A percentile compares a stretch with the other conserved stretches of the same genome.
Conservation (phyloP, 192 early-diverging fungal species). For the Coemansia guatemalensis region DNA sequence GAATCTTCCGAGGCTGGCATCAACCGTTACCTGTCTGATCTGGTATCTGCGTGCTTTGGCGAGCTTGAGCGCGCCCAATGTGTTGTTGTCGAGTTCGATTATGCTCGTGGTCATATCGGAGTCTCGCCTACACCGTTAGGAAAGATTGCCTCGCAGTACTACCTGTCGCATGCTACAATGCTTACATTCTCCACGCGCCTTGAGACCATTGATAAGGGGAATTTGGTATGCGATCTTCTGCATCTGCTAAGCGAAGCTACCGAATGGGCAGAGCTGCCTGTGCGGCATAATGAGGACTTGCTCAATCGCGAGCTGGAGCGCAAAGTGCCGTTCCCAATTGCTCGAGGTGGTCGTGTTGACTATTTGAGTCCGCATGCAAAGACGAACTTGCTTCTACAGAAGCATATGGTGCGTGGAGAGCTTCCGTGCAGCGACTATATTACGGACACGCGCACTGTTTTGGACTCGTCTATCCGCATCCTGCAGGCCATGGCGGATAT, state of each 20-base stretch:
- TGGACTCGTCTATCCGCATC: slow-evolving; percentile 91
- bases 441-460: slow-evolving; percentile 86
- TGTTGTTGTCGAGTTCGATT: slow-evolving; percentile 58
- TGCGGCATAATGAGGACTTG: slow-evolving; percentile 93
- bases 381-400: slow-evolving; percentile 86
- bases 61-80: slow-evolving; percentile 73
- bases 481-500: slow-evolving; percentile 95
- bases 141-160: slow-evolving; percentile 88
- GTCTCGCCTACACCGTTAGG: slow-evolving; percentile 76
- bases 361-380: slow-evolving; percentile 91
- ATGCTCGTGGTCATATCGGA: slow-evolving; percentile 12
- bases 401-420: slow-evolving; percentile 75
- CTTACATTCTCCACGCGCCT: slow-evolving; percentile 64
- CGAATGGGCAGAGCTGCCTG: slow-evolving; percentile 91
- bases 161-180: slow-evolving; percentile 83
- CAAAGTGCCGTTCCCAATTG: slow-evolving; percentile 65
- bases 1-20: slow-evolving; percentile 68
- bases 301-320: slow-evolving; percentile 82
- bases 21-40: slow-evolving; percentile 73
- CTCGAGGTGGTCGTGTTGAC: slow-evolving; percentile 33
- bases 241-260: slow-evolving; percentile 75
- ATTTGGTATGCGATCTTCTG: slow-evolving; percentile 66
- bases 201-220: slow-evolving; percentile 28
- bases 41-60: slow-evolving; percentile 70
- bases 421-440: slow-evolving; percentile 88